A percentile compares a stretch with the other conserved stretches of the same genome.
Evolutionary conservation across 257 asterid species (phyloP).

Genomic region (Jasminum sambac): DNA sequence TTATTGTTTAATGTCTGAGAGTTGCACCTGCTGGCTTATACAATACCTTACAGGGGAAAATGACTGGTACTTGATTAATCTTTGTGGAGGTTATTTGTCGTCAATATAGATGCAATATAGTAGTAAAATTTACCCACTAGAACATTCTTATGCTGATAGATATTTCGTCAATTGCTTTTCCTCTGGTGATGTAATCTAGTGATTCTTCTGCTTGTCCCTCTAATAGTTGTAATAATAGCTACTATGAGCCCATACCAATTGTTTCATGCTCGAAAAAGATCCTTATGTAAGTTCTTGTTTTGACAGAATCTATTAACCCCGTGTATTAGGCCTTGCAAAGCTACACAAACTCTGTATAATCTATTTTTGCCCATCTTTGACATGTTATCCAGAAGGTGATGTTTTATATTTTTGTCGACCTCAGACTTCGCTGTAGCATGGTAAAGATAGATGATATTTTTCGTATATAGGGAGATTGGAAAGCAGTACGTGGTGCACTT

Average conservation of each 20-base stretch:
- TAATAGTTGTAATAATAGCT: neutral
- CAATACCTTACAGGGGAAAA: neutral
- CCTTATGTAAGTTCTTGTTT: constrained; percentile 5
- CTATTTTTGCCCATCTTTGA: constrained; percentile 4
- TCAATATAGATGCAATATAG: neutral
- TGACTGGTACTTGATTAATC: neutral
- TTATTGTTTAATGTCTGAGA: neutral
- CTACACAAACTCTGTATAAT: neutral
- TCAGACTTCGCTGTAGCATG: constrained; percentile 21
- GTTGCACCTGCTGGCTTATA: neutral
- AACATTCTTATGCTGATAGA: neutral
- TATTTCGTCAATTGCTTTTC: neutral
- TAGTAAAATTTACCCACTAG: neutral
- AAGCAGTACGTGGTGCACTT: constrained; percentile 88
- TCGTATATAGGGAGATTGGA: constrained; percentile 90
- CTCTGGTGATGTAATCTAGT: neutral
- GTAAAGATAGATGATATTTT: constrained; percentile 34
- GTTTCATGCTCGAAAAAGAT: constrained; percentile 7
- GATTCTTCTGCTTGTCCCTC: neutral
- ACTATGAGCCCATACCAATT: constrained; percentile 2
- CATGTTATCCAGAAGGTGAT: neutral
- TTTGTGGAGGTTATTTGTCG: neutral
- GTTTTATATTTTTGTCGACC: constrained; percentile 5
- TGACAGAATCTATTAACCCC: constrained; percentile 8
- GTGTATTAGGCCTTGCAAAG: neutral